phyloP scores from a whole-genome alignment of 2,329 filamentous ascomycete species.

The Coleophoma cylindrospora region DNA sequence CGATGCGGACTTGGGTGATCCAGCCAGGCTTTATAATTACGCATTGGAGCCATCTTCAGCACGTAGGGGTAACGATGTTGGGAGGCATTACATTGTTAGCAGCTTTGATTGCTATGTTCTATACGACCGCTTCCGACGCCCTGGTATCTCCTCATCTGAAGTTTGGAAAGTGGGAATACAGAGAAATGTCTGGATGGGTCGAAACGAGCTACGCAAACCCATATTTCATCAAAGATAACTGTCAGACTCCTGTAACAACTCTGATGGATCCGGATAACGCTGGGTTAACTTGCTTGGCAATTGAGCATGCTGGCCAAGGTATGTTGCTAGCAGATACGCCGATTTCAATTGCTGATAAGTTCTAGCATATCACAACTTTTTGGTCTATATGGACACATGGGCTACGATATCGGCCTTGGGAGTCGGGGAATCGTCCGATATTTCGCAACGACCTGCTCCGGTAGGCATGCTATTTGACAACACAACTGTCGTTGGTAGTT shows the following conservation, averaged over 20 bases:
- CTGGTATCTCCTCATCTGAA: constrained; percentile 70
- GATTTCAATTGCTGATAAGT: too few relatives aligned
- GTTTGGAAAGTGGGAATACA: constrained; percentile 45
- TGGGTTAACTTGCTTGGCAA: constrained; percentile 57
- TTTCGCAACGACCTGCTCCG: constrained; percentile 49
- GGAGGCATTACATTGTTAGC: constrained; percentile 61
- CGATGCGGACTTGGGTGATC: constrained; percentile 71
- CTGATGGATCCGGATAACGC: constrained; percentile 33
- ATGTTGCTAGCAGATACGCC: constrained; percentile 8
- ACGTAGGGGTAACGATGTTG: constrained; percentile 58
- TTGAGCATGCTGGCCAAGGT: constrained; percentile 64
- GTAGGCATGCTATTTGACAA: constrained; percentile 66
- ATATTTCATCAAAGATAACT: constrained; percentile 47
- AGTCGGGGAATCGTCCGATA: constrained; percentile 33
- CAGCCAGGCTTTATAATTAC: constrained; percentile 70
- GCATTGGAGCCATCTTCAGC: constrained; percentile 59
- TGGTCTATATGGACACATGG: constrained; percentile 57
- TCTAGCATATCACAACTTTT: constrained; percentile 61
- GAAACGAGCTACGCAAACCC: constrained; percentile 59
- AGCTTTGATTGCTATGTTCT: constrained; percentile 63
- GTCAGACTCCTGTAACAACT: constrained; percentile 53
- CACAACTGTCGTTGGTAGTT: constrained; percentile 63
- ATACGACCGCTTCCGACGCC: constrained; percentile 72
- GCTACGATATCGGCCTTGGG: constrained; percentile 36
- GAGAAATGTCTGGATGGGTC: constrained; percentile 50